phyloP scores from a whole-genome alignment of 768 basidiomycete genomes.

The Postia placenta region DNA sequence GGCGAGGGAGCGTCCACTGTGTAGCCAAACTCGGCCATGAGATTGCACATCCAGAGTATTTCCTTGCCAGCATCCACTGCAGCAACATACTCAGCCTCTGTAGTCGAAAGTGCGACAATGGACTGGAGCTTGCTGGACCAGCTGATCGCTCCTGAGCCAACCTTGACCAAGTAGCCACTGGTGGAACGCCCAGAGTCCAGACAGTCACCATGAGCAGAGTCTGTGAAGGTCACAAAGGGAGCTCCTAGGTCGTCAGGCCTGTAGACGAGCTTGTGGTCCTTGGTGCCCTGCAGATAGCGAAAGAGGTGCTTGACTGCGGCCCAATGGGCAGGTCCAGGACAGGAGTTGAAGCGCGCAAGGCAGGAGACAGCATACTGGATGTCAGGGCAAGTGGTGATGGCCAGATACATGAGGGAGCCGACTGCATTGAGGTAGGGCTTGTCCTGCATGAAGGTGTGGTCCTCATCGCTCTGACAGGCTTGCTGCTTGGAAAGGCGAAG shows the following conservation, averaged over 20 bases:
- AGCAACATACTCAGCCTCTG: slow-evolving; percentile 27
- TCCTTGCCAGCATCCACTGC: slow-evolving; percentile 21
- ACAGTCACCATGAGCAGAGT: slow-evolving; percentile 27
- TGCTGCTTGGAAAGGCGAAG: slow-evolving; percentile 1
- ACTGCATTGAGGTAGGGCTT: slow-evolving; percentile 16
- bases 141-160: slow-evolving; percentile 17
- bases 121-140: slow-evolving; percentile 20
- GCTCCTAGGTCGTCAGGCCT: background rate
- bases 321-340: slow-evolving; percentile 18
- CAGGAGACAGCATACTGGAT: slow-evolving; percentile 18
- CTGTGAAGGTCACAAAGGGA: slow-evolving; percentile 16
- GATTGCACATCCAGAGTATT: slow-evolving; percentile 23
- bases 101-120: slow-evolving; percentile 22
- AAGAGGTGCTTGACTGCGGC: slow-evolving; percentile 17
- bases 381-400: slow-evolving; percentile 24
- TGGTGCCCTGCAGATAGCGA: slow-evolving; percentile 18
- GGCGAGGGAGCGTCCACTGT: too few relatives aligned
- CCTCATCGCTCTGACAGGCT: background rate
- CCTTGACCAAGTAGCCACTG: slow-evolving; percentile 23
- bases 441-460: slow-evolving; percentile 3
- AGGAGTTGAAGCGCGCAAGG: slow-evolving; percentile 16
- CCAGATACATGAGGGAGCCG: slow-evolving; percentile 26
- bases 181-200: slow-evolving; percentile 15
- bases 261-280: slow-evolving; percentile 5
- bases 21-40: too few relatives aligned